Base-by-base conservation (phyloP, 106 monocot species). In the Gastrodia elata region DNA sequence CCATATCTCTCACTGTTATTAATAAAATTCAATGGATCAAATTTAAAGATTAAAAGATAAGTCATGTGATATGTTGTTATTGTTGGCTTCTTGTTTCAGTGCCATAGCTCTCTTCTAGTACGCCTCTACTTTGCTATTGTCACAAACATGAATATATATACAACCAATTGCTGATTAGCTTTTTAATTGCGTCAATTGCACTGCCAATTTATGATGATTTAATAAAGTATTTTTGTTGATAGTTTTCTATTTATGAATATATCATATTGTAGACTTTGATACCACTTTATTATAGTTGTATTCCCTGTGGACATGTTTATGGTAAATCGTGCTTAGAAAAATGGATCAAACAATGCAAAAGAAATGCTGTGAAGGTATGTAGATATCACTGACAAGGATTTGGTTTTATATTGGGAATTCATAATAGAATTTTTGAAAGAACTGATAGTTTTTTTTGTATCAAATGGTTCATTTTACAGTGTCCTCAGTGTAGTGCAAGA, bases 221-320 rank as follows among this genome's bases (percentile, higher is more conserved):
- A 8, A 65, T 13, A 35, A 34, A 35, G 2, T 35, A 24, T 11
- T 16, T 1, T 65, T 65, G 65, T 30, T 30, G 4, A 5, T 48
- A 55, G 27, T 40, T 41, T 27, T 42, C n/a, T 67, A 64, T 59
- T 37, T 37, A 64, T 68, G 36, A 42, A 14, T 39, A 32, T 38
- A 39, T 37, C 20, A 37, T 67, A 37, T 18, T 35, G 67, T 35
- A 67, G 28, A 37, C 38, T 67, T 67, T 67, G 7, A 67, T 39
- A 13, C 75, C 13, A 42, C 2, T 65, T 71, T 9, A 43, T 39
- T 83, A 70, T 71, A 91, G 91, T 58, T 91, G 87, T 73, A 85
- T 91, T 75, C 91, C 88, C 68, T 91, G 91, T 76, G 91, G 91
- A 34, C 91, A 91, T 73, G 76, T 91, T 8, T 91, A 91, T 82